Evolutionary conservation across 495 filamentous ascomycete genomes (phyloP), one percentile per base, ranked within the genome.

Genomic region (Aspergillus conjunctus): DNA sequence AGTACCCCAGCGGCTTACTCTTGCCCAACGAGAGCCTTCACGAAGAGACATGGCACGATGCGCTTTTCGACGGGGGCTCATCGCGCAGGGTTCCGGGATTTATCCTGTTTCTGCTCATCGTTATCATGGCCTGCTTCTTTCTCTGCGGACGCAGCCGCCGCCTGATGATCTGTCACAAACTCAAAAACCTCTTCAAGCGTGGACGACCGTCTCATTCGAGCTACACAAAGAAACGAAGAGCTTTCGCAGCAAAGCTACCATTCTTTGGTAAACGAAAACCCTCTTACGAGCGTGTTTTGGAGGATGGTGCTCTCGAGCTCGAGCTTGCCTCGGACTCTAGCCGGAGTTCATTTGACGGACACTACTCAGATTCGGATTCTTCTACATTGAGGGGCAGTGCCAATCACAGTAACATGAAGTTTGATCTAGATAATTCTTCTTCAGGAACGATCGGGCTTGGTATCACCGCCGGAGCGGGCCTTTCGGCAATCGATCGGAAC

Each of bases 261-360:
- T 77, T 90, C 57, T 80, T 89, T 5, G 74, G 77, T 21, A 65
- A 82, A 15, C 75, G 80, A 21, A 74, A 73, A 22, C 86, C 91
- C 52, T 82, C 83, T 9, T 97, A 97, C 64, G 92, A 97, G 71
- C 87, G 91, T 17, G 88, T 97, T 12, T 74, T 96, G 51, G 92
- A 97, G 71, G 88, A 91, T 59, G 93, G 89, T 11, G 66, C 81
- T 37, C 68, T 71, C 33, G 85, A 88, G 11, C 90, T 92, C 60
- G 92, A 96, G 68, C 80, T 95, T 5, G 83, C 82, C 17, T 77
- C 80, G 44, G 88, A 87, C 18, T 85, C 82, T 1, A 84, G 86
- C 22, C 77, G 77, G 37, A 81, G 80, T 26, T 77, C 80, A 33
- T 78, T 81, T 11, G 80, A 85, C 66, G 69, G 62, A 6, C 70